These are phyloP conservation scores for Paxillus ammoniavirescens DNA, from an alignment of 768 basidiomycete genomes.

Conservation along the genomic window DNA sequence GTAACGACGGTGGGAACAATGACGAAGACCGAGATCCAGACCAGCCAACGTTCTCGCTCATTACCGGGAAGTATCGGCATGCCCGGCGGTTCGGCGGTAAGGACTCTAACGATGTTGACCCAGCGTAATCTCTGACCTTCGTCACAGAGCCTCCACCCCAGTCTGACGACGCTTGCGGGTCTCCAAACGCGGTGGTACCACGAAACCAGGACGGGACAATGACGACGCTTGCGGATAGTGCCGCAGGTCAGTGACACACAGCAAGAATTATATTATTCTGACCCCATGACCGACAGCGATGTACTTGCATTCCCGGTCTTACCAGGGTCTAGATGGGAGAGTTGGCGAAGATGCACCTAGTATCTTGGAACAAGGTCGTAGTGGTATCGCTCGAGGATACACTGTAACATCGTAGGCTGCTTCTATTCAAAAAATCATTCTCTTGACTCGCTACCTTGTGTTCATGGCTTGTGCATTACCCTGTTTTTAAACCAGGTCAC, in stretches of 20 bases:
- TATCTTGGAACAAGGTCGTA: conserved; percentile 74
- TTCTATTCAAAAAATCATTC: too few species aligned
- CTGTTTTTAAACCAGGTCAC: too few species aligned
- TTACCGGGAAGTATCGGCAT: conserved; percentile 84
- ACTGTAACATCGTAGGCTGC: too few species aligned
- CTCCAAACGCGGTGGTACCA: conserved; percentile 48
- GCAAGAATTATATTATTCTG: conserved; percentile 1
- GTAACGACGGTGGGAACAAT: conserved; percentile 10
- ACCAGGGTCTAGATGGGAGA: conserved; percentile 77
- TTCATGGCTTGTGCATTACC: too few species aligned
- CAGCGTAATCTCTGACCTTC: conserved; percentile 2
- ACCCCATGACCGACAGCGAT: conserved; percentile 38
- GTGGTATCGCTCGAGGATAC: too few species aligned
- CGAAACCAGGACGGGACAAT: conserved; percentile 26
- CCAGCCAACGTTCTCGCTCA: conserved; percentile 78
- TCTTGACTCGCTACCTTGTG: too few species aligned
- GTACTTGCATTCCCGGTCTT: conserved; percentile 73
- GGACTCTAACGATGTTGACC: not conserved
- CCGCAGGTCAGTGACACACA: too few species aligned
- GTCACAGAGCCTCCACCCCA: conserved; percentile 7
- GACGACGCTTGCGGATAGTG: too few species aligned
- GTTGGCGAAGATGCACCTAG: conserved; percentile 78
- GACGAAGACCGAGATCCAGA: conserved; percentile 57
- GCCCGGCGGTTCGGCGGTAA: conserved; percentile 62
- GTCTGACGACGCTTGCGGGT: conserved; percentile 17